Conservation (phyloP, 2,329 filamentous ascomycete genomes). For the Ophiocordyceps polyrhachis-furcata region DNA sequence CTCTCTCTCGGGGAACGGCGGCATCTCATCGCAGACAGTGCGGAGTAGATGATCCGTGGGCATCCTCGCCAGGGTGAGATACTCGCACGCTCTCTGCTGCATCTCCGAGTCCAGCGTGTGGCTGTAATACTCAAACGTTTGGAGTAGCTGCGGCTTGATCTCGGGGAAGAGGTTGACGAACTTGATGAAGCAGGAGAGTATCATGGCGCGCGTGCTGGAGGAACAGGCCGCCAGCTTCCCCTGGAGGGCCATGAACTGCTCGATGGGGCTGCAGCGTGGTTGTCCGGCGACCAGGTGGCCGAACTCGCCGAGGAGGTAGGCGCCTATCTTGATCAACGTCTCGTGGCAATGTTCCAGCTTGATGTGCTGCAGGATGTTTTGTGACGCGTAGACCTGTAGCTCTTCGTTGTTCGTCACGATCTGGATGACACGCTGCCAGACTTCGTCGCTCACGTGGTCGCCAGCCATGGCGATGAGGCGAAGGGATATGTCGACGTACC, state of each 20-base stretch:
- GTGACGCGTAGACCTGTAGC: conserved; percentile 86
- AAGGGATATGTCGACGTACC: conserved; percentile 97
- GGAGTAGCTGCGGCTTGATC: conserved; percentile 86
- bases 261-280: conserved; percentile 81
- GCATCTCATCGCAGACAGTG: conserved; percentile 97
- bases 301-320: conserved; percentile 90
- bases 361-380: conserved; percentile 81
- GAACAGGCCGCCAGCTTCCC: conserved; percentile 79
- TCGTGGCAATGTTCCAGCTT: conserved; percentile 91
- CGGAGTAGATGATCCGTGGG: conserved; percentile 80
- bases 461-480: conserved; percentile 90
- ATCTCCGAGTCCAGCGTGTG: conserved; percentile 89
- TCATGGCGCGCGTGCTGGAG: conserved; percentile 77
- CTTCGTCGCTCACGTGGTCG: conserved; percentile 96
- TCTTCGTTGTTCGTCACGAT: conserved; percentile 99
- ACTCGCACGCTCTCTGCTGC: conserved; percentile 92
- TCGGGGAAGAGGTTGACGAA: conserved; percentile 97
- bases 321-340: conserved; percentile 92
- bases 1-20: conserved; percentile 85
- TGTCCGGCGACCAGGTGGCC: conserved; percentile 91
- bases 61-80: conserved; percentile 66
- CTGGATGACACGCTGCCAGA: conserved; percentile 97
- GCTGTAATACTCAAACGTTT: conserved; percentile 81
- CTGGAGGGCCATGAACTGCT: conserved; percentile 87
- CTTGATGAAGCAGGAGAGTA: conserved; percentile 90